phyloP scores from a whole-genome alignment of 2,329 filamentous ascomycete genomes.

The Alternaria alternata region DNA sequence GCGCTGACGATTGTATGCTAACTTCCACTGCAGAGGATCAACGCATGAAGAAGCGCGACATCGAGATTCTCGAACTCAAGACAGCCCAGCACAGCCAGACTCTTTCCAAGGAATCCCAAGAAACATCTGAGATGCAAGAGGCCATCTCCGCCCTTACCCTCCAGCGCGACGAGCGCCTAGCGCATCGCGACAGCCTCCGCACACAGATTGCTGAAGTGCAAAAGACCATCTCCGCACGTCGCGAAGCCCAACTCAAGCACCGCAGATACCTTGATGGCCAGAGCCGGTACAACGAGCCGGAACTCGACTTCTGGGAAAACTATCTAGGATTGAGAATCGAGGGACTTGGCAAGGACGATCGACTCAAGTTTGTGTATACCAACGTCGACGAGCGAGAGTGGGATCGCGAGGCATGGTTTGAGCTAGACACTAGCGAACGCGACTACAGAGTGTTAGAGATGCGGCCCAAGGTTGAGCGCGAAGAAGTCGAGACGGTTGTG shows the following conservation, averaged over 20 bases:
- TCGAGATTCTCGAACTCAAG: constrained; percentile 81
- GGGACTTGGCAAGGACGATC: constrained; percentile 82
- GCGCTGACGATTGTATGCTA: neutral
- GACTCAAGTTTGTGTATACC: constrained; percentile 88
- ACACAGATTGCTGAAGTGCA: constrained; percentile 71
- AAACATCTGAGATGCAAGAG: constrained; percentile 71
- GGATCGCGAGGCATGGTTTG: constrained; percentile 92
- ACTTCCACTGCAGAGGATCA: constrained; percentile 74
- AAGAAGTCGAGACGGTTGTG: constrained; percentile 77
- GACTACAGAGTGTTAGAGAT: constrained; percentile 87
- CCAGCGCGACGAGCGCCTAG: constrained; percentile 63
- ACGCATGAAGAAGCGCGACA: constrained; percentile 85
- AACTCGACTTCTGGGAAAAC: constrained; percentile 95
- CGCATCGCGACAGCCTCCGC: constrained; percentile 64
- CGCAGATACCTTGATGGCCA: constrained; percentile 81
- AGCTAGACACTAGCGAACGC: constrained; percentile 79
- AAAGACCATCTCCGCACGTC: constrained; percentile 71
- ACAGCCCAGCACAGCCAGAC: constrained; percentile 74
- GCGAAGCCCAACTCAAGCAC: constrained; percentile 76
- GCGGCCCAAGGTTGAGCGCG: constrained; percentile 81
- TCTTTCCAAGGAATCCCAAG: constrained; percentile 77
- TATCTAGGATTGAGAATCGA: constrained; percentile 90
- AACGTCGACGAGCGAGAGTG: constrained; percentile 87
- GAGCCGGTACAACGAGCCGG: constrained; percentile 86
- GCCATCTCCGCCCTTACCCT: constrained; percentile 65